These are phyloP conservation scores for Aureoboletus auriporus DNA, from an alignment of 768 basidiomycete species.

Conservation along the genomic window DNA sequence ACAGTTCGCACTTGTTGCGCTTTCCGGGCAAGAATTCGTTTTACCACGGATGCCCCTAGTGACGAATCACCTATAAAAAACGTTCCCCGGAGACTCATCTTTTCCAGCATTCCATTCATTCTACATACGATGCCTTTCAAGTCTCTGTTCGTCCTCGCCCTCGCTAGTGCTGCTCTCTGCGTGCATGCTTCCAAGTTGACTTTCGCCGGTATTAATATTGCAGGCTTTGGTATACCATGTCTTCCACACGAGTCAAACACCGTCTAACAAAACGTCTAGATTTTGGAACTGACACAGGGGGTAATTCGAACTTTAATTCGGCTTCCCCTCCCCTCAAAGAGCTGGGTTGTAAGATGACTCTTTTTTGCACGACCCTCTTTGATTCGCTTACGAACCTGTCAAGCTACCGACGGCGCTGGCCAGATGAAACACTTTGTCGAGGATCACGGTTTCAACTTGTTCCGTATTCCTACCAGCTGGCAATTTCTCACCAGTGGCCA, in stretches of 20 bases:
- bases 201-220: conserved; percentile 48
- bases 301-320: conserved; percentile 35
- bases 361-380: neutral
- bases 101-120: neutral
- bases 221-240: conserved; percentile 39
- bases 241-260: neutral
- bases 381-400: neutral
- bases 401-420: conserved; percentile 26
- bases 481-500: conserved; percentile 44
- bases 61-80: conserved; percentile 10
- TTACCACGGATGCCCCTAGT: neutral
- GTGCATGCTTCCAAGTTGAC: conserved; percentile 24
- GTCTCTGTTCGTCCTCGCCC: conserved; percentile 9
- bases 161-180: conserved; percentile 10
- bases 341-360: conserved; percentile 34
- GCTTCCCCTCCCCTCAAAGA: conserved; percentile 44
- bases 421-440: conserved; percentile 61
- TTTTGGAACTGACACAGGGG: conserved; percentile 47
- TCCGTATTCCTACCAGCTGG: conserved; percentile 62
- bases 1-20: no score
- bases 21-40: conserved; percentile 1
- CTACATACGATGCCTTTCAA: conserved; percentile 12
- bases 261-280: conserved; percentile 19
- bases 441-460: conserved; percentile 51
- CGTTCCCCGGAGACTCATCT: neutral